A percentile compares a stretch with the other conserved stretches of the same genome.
Conservation (phyloP, 2,329 filamentous ascomycete genomes). For the Neobulgaria alba region DNA sequence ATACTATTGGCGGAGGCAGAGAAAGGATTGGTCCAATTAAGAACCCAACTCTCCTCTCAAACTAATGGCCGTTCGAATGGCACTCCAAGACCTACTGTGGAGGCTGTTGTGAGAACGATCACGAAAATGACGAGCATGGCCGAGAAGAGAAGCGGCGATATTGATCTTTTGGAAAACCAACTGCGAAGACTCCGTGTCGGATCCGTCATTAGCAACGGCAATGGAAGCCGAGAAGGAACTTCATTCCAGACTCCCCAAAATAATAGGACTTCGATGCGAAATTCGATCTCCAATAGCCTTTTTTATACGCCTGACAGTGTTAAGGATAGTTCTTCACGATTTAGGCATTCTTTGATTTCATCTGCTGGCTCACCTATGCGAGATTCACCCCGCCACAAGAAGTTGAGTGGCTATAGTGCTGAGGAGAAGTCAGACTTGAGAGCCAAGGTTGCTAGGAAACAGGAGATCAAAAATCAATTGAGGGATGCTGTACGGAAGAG, state of each 20-base stretch:
- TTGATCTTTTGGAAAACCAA: constrained; percentile 83
- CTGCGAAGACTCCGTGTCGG: constrained; percentile 61
- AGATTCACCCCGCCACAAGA: constrained; percentile 39
- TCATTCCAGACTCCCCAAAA: constrained; percentile 31
- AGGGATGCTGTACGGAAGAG: constrained; percentile 26
- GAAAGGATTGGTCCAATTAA: constrained; percentile 69
- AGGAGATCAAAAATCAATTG: constrained; percentile 44
- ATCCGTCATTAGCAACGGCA: constrained; percentile 25
- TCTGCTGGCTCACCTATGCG: constrained; percentile 17
- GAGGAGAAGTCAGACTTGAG: constrained; percentile 50
- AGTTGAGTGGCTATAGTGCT: constrained; percentile 50
- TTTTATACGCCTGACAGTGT: constrained; percentile 26
- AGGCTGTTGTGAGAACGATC: constrained; percentile 86
- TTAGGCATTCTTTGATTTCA: constrained; percentile 25
- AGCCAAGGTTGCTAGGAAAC: constrained; percentile 43
- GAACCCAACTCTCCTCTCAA: constrained; percentile 61
- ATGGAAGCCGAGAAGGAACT: constrained; percentile 38
- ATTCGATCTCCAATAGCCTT: constrained; percentile 19
- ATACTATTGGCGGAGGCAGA: constrained; percentile 71
- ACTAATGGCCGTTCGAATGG: constrained; percentile 41
- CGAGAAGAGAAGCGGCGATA: constrained; percentile 82
- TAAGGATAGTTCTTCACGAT: constrained; percentile 16
- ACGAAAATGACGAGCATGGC: constrained; percentile 87
- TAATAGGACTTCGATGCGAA: constrained; percentile 18
- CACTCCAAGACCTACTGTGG: constrained; percentile 62